Evolutionary conservation across 129 eudicot species (phyloP).

Genomic region (Chrysanthemum lavandulifolium): DNA sequence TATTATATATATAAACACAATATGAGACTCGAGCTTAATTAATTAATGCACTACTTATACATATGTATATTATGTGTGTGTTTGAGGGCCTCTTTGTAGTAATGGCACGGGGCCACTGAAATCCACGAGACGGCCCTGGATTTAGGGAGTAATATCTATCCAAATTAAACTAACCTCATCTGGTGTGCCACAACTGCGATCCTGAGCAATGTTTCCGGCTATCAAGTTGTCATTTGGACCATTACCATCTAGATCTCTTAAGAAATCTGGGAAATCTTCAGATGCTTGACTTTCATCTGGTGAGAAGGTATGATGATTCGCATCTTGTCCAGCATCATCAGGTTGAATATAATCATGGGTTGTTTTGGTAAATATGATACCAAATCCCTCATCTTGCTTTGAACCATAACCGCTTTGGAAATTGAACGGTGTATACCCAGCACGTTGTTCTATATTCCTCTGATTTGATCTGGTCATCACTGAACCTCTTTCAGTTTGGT

Average conservation of each 20-base stretch:
- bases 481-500: conserved; percentile 1
- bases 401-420: neutral
- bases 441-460: conserved; percentile 5
- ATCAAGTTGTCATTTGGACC: conserved; percentile 19
- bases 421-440: conserved; percentile 8
- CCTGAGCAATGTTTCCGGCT: neutral
- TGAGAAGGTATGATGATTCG: conserved; percentile 2
- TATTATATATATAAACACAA: too few species aligned
- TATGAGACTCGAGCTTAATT: too few species aligned
- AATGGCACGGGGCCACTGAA: too few species aligned
- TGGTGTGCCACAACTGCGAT: neutral
- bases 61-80: too few species aligned
- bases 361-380: conserved; percentile 1
- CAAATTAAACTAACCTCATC: conserved; percentile 24
- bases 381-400: conserved; percentile 10
- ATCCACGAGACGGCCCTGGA: too few species aligned
- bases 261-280: conserved; percentile 21
- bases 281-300: neutral
- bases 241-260: conserved; percentile 24
- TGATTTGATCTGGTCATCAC: neutral
- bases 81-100: too few species aligned
- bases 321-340: conserved; percentile 15
- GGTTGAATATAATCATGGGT: conserved; percentile 5
- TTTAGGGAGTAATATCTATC: neutral
- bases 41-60: too few species aligned